Conservation (phyloP, 192 early-diverging fungal species). For the Allomyces macrogynus region DNA sequence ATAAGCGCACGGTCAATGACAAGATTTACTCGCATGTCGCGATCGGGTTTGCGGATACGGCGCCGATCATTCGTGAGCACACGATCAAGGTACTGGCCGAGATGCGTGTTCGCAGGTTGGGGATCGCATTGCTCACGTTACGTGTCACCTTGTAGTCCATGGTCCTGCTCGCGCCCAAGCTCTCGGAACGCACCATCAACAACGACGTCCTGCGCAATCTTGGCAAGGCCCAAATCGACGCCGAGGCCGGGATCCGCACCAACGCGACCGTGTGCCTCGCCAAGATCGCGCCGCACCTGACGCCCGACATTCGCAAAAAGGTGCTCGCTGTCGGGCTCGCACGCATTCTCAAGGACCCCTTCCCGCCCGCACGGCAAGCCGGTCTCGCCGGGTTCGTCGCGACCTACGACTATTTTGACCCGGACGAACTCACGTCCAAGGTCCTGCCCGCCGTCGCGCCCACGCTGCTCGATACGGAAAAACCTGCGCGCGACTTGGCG, state of each 20-base stretch:
- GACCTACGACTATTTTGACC: slow-evolving; percentile 47
- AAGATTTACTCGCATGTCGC: slow-evolving; percentile 48
- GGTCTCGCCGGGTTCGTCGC: slow-evolving; percentile 55
- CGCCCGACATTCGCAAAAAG: slow-evolving; percentile 32
- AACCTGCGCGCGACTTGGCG: slow-evolving; percentile 8
- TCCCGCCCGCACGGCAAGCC: slow-evolving; percentile 44
- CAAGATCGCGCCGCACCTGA: slow-evolving; percentile 67
- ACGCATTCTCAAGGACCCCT: slow-evolving; percentile 1
- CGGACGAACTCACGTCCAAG: slow-evolving; percentile 43
- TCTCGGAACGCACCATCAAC: slow-evolving; percentile 54
- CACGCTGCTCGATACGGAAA: slow-evolving; percentile 58
- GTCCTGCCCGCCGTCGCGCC: slow-evolving; percentile 52
- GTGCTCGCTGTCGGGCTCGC: neutral
- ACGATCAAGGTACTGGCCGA: slow-evolving; percentile 51
- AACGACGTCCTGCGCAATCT: slow-evolving; percentile 67
- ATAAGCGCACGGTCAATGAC: slow-evolving; percentile 44
- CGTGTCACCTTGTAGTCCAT: neutral
- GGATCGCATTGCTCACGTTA: too few relatives aligned
- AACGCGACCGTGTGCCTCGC: slow-evolving; percentile 89
- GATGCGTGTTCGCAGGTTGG: too few relatives aligned
- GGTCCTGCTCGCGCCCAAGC: slow-evolving; percentile 9
- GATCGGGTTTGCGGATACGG: slow-evolving; percentile 69
- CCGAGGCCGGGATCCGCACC: slow-evolving; percentile 87
- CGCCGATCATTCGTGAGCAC: slow-evolving; percentile 74
- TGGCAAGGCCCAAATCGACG: slow-evolving; percentile 73